A percentile compares a stretch with the other conserved stretches of the same genome.
Conservation (phyloP, 2,329 filamentous ascomycete species). For the Chaetothyriales sp. region DNA sequence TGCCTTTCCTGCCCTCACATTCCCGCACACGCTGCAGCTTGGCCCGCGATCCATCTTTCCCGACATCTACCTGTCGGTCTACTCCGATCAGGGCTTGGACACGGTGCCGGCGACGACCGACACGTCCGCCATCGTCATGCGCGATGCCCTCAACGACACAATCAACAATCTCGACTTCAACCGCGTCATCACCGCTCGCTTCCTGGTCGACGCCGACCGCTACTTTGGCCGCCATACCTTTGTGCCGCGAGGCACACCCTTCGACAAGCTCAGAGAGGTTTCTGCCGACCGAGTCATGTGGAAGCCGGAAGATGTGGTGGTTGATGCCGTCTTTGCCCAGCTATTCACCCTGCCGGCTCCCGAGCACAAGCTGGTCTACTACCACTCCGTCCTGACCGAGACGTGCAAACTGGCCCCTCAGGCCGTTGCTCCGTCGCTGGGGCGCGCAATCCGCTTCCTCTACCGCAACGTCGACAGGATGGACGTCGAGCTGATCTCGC, state of each 20-base stretch:
- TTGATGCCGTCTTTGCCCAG: constrained; percentile 96
- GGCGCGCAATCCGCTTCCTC: constrained; percentile 79
- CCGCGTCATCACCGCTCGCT: constrained; percentile 70
- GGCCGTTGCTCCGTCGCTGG: constrained; percentile 88
- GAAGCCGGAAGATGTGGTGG: constrained; percentile 94
- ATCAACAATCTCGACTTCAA: constrained; percentile 93
- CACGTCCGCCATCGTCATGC: constrained; percentile 68
- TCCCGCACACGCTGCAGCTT: constrained; percentile 62
- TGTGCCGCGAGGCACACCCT: constrained; percentile 81
- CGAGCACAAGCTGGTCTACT: constrained; percentile 92
- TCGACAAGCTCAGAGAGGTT: constrained; percentile 66
- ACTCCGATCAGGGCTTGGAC: constrained; percentile 70
- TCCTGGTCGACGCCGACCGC: constrained; percentile 84
- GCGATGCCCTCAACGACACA: constrained; percentile 77
- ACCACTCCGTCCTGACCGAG: constrained; percentile 88
- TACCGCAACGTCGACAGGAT: constrained; percentile 71
- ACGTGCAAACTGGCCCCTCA: constrained; percentile 90
- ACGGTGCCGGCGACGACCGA: constrained; percentile 68
- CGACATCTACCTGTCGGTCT: constrained; percentile 88
- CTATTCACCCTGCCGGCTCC: constrained; percentile 74
- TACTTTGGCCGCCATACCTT: constrained; percentile 87
- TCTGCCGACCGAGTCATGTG: constrained; percentile 59
- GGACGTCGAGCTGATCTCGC: constrained; percentile 72
- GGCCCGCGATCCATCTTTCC: constrained; percentile 72
- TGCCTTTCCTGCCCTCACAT: constrained; percentile 56